phyloP scores from a whole-genome alignment of 768 basidiomycete genomes.

The Trametopsis cervina region DNA sequence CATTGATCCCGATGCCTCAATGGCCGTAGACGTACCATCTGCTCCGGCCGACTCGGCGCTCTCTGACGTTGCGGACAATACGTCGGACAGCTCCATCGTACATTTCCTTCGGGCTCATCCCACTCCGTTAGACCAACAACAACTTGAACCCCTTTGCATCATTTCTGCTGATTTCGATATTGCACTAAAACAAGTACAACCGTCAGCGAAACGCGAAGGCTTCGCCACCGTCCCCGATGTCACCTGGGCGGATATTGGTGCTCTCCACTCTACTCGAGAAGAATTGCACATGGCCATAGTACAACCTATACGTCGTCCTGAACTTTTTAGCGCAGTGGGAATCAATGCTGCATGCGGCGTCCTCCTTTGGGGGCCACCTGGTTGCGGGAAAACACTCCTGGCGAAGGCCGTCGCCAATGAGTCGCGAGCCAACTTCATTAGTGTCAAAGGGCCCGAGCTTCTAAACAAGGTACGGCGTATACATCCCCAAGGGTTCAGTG shows the following conservation, averaged over 20 bases:
- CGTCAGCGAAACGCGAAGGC: conserved; percentile 95
- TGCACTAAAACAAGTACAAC: conserved; percentile 87
- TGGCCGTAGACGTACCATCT: conserved; percentile 28
- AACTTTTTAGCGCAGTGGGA: conserved; percentile 82
- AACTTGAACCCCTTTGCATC: conserved; percentile 78
- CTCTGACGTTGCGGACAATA: conserved; percentile 19
- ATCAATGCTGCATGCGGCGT: conserved; percentile 92
- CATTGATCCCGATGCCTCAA: conserved; percentile 23
- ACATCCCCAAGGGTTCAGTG: background rate
- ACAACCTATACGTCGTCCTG: conserved; percentile 86
- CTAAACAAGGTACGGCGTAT: conserved; percentile 87
- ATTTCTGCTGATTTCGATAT: conserved; percentile 71
- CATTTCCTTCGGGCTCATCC: conserved; percentile 89
- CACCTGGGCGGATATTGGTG: conserved; percentile 92
- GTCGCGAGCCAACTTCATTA: conserved; percentile 92
- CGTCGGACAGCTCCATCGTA: conserved; percentile 59
- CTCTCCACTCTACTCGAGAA: conserved; percentile 77
- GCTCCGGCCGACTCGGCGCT: conserved; percentile 13
- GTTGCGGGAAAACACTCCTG: conserved; percentile 96
- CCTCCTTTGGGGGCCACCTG: conserved; percentile 97
- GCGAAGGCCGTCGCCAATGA: conserved; percentile 99
- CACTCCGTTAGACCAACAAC: conserved; percentile 62
- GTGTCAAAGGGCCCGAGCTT: conserved; percentile 94
- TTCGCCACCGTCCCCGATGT: conserved; percentile 97
- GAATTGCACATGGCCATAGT: conserved; percentile 98